Evolutionary conservation across 2,329 filamentous ascomycete species (phyloP).

Genomic region (Verticillium tricorpus): DNA sequence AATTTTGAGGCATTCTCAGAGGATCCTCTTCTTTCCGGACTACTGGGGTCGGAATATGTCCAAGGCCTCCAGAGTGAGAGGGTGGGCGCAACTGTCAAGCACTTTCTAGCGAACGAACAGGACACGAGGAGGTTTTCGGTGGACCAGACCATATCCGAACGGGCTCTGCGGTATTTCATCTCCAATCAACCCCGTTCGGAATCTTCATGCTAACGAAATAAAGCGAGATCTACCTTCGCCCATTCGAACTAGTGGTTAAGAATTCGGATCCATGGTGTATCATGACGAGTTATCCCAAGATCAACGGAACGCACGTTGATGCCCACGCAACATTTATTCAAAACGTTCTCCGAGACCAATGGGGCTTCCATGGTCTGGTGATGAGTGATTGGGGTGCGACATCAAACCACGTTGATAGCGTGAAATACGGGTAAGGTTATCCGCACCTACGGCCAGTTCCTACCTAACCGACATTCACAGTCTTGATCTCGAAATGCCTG

Average conservation of each 20-base stretch:
- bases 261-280: slow-evolving; percentile 49
- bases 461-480: too few species aligned
- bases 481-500: slow-evolving; percentile 31
- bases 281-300: slow-evolving; percentile 56
- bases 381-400: slow-evolving; percentile 10
- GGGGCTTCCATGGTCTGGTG: slow-evolving; percentile 10
- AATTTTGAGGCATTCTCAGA: slow-evolving; percentile 64
- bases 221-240: slow-evolving; percentile 57
- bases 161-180: slow-evolving; percentile 39
- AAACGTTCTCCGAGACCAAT: slow-evolving; percentile 5
- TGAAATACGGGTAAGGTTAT: slow-evolving; percentile 17
- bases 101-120: slow-evolving; percentile 40
- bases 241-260: slow-evolving; percentile 57
- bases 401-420: slow-evolving; percentile 17
- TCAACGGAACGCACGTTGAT: slow-evolving; percentile 31
- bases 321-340: slow-evolving; percentile 3
- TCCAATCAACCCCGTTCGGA: too few species aligned
- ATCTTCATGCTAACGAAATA: too few species aligned
- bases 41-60: slow-evolving; percentile 21
- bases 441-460: too few species aligned
- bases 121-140: slow-evolving; percentile 43
- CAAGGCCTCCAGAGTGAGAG: slow-evolving; percentile 25
- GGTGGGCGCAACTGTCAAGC: slow-evolving; percentile 26
- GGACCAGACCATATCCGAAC: slow-evolving; percentile 41
- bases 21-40: slow-evolving; percentile 25